Evolutionary conservation across 1,284 basidiomycete species (phyloP).

Genomic region (Leccinum pallidistipes): DNA sequence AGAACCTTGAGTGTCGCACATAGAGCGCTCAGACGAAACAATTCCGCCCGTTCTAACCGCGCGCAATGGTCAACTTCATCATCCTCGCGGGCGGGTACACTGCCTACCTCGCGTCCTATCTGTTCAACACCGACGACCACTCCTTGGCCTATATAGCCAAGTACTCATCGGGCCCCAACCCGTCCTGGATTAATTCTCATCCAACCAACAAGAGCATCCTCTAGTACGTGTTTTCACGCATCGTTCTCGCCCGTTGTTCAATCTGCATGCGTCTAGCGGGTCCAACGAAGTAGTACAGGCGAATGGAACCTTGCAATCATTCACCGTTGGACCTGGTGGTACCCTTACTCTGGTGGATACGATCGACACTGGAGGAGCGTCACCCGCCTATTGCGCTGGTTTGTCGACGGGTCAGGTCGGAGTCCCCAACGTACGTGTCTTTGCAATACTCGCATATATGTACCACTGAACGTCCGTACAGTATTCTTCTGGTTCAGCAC

Average conservation of each 20-base stretch:
- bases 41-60: not conserved
- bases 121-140: slow-evolving; percentile 42
- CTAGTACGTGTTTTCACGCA: slow-evolving; percentile 45
- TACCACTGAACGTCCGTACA: slow-evolving; percentile 22
- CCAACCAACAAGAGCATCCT: slow-evolving; percentile 47
- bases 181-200: slow-evolving; percentile 49
- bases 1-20: too few relatives aligned
- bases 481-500: slow-evolving; percentile 59
- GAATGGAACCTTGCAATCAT: slow-evolving; percentile 55
- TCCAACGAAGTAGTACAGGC: slow-evolving; percentile 47
- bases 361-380: slow-evolving; percentile 48
- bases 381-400: slow-evolving; percentile 51
- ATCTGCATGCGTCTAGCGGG: slow-evolving; percentile 41
- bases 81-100: slow-evolving; percentile 49
- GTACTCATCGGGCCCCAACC: slow-evolving; percentile 28
- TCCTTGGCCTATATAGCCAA: slow-evolving; percentile 37
- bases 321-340: slow-evolving; percentile 46
- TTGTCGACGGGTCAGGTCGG: slow-evolving; percentile 58
- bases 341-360: slow-evolving; percentile 47
- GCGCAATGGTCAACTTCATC: slow-evolving; percentile 50
- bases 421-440: slow-evolving; percentile 50
- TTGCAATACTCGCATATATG: too few relatives aligned
- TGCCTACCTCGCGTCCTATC: slow-evolving; percentile 45
- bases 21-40: too few relatives aligned
- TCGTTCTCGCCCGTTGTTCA: slow-evolving; percentile 5